Conservation (phyloP, 2,329 filamentous ascomycete genomes). For the Basipetospora sp. region DNA sequence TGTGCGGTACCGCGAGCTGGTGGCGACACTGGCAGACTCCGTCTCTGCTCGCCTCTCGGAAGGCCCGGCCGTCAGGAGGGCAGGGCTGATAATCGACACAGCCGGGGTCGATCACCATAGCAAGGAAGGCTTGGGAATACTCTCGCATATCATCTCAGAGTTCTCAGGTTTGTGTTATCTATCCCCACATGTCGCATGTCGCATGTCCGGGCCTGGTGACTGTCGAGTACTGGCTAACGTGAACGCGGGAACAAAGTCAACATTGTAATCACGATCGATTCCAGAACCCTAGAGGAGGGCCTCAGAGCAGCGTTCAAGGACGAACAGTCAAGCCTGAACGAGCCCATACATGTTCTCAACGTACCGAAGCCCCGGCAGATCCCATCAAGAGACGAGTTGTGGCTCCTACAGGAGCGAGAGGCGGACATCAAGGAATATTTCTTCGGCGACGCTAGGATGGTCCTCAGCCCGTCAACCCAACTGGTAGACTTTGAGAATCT, state of each 20-base stretch:
- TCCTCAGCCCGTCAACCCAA: conserved; percentile 76
- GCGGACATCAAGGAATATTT: conserved; percentile 82
- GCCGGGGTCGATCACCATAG: conserved; percentile 53
- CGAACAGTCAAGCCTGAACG: conserved; percentile 41
- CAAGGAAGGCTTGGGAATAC: conserved; percentile 55
- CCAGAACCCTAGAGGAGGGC: conserved; percentile 59
- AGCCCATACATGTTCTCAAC: conserved; percentile 59
- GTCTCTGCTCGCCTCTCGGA: conserved; percentile 65
- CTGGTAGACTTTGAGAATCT: conserved; percentile 64
- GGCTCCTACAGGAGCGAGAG: conserved; percentile 60
- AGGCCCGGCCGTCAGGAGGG: conserved; percentile 53
- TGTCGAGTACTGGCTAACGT: not conserved
- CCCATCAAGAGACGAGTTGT: conserved; percentile 57
- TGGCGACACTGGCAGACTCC: conserved; percentile 63
- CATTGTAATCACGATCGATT: conserved; percentile 68
- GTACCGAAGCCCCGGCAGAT: conserved; percentile 78
- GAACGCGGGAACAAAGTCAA: conserved; percentile 39
- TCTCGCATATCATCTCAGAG: conserved; percentile 58
- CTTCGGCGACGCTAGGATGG: conserved; percentile 65
- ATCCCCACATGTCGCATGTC: not conserved
- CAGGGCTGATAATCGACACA: conserved; percentile 77
- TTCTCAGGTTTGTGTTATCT: conserved; percentile 28
- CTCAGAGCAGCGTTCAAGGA: conserved; percentile 54
- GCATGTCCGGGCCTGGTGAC: not conserved
- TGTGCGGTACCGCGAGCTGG: conserved; percentile 61